Base-by-base conservation (phyloP, 2,329 filamentous ascomycete genomes). In the Fusarium torreyae region DNA sequence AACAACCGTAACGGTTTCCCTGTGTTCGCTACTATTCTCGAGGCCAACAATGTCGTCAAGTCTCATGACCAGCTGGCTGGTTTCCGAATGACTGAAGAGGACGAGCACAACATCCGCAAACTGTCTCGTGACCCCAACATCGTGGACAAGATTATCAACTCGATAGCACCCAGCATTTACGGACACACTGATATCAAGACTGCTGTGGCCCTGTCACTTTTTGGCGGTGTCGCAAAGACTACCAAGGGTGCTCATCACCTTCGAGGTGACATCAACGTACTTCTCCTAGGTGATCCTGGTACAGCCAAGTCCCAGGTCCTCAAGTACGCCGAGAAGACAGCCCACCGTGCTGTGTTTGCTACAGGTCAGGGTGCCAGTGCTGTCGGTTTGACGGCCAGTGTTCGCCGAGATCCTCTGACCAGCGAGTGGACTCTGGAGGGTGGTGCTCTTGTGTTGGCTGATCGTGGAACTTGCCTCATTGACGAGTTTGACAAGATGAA, bases 401-500 rank as follows among this genome's bases (percentile, higher is more conserved):
- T 99, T 64, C 93, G 96, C 70, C 92, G 95, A 69, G 96, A 99
- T 77, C 96, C 96, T 7, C 85, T 98, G 77, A 99, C 96, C 3
- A 93, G 92, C 78, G 96, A 99, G 81, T 99, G 96, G 95, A 98
- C 96, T 7, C 85, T 99, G 4, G 96, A 99, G 82, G 96, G 96
- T 68, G 96, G 96, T 77, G 96, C 96, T 6, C 86, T 99, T 13
- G 96, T 99, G 75, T 88, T 99, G 57, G 96, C 96, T 17, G 96
- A 99, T 79, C 92, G 93, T 70, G 96, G 96, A 40, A 97, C 94
- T 17, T 98, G 96, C 76, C 86, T 99, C 31, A 99, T 99, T 68
- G 96, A 99, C 75, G 96, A 99, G 81, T 99, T 99, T 75, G 96
- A 99, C 87, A 99, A 99, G 86, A 99, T 99, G 96, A 98, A 98